Evolutionary conservation across 2,329 filamentous ascomycete genomes (phyloP), one percentile per base, ranked within the genome.

Genomic region (Trichoderma sp.): DNA sequence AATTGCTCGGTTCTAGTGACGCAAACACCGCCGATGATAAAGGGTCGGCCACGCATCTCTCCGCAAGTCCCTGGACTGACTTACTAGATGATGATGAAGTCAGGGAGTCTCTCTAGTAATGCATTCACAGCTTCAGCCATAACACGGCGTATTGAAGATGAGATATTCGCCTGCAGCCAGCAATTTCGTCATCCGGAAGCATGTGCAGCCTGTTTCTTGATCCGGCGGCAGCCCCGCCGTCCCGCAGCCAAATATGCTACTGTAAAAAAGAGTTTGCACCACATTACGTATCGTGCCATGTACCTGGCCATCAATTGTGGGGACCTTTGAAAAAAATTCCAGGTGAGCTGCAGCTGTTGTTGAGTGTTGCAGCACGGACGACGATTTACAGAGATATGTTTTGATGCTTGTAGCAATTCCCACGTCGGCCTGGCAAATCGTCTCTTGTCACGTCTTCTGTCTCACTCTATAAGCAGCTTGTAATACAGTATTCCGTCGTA

Each of bases 191-290:
- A 66, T 66, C 29, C 21, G n/a, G 33, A 47, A 57, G 52, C 53
- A 40, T 4, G 8, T 66, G 6, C 14, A 66, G 37, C 27, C 35
- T 31, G 11, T 57, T 66, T 57, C 63, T 66, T 47, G 19, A 35
- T 58, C 63, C 63, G 63, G 63, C 63, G 52, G 62, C 31, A 57
- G 37, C 62, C 63, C 63, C 63, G 37, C 63, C 62, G 53, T 65
- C 35, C 37, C n/a, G 53, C 19, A 8, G 1, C 6, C 24, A 24
- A 14, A 13, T 6, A 47, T 13, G n/a, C 4, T n/a, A n/a, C n/a
- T n/a, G n/a, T n/a, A n/a, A 61, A 43, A n/a, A 11, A 58, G 52
- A 53, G n/a, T 24, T 24, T 53, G 29, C 11, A 35, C 55, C 55
- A 21, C n/a, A 37, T 58, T 37, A 14, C 52, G 56, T 19, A 33